Percentiles rank a stretch among this genome's conserved stretches.
Conservation (phyloP, 805 yeast genomes). For the Myxozyma neotropica region DNA sequence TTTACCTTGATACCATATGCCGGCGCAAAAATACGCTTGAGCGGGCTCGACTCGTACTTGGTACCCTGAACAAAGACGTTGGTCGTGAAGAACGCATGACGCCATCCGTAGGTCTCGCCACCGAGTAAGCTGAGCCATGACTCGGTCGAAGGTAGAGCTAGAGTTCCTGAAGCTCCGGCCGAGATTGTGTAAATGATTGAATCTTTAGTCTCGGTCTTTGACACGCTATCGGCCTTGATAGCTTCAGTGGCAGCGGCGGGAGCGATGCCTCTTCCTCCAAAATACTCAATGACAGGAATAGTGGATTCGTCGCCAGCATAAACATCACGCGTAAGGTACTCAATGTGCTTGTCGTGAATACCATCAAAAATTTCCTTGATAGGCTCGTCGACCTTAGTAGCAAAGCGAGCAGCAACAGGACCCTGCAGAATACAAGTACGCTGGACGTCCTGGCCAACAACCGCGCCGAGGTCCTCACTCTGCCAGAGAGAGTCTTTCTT, state of each 20-base stretch:
- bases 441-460: conserved; percentile 92
- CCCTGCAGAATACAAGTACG: conserved; percentile 99
- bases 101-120: conserved; percentile 80
- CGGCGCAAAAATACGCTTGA: conserved; percentile 80
- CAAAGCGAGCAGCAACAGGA: conserved; percentile 95
- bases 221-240: conserved; percentile 36
- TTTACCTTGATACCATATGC: conserved; percentile 62
- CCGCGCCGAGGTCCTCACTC: conserved; percentile 95
- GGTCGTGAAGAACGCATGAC: conserved; percentile 83
- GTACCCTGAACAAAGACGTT: conserved; percentile 82
- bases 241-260: conserved; percentile 36
- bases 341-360: conserved; percentile 88
- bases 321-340: conserved; percentile 58
- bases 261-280: conserved; percentile 65
- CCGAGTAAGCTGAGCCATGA: conserved; percentile 83
- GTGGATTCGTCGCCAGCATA: conserved; percentile 69
- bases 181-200: conserved; percentile 17
- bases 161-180: conserved; percentile 35
- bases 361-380: conserved; percentile 84
- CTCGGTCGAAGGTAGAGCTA: conserved; percentile 46
- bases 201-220: conserved; percentile 34
- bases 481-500: conserved; percentile 99
- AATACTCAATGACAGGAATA: conserved; percentile 88
- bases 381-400: conserved; percentile 87
- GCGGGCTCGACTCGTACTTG: conserved; percentile 77